Base-by-base conservation (phyloP, 495 filamentous ascomycete genomes). In the Aspergillus indologenus region DNA sequence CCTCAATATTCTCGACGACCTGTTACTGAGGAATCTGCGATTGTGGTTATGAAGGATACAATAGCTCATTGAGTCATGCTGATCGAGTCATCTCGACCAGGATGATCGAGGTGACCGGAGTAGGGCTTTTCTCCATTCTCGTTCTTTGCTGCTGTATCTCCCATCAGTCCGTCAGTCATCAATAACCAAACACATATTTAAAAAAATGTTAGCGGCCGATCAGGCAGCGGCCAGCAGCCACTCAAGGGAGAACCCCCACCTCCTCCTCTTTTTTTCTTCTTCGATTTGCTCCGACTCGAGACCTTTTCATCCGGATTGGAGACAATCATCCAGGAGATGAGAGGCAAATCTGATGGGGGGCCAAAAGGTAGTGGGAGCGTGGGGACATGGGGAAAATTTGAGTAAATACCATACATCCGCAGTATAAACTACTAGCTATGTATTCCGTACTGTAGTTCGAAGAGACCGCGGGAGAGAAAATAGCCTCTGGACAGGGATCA, bases 141-240 rank as follows among this genome's bases (percentile, higher is more conserved):
- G 34, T 40, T 40, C 12, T 14, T 40, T 7, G 5, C 12, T 15
- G 5, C 34, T 2, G 12, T 40, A 26, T 45, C 23, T n/a, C 15
- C 20, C 42, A 40, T n/a, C 26, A 21, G 21, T 43, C 34, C 5
- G 34, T 40, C 34, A 40, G 34, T 40, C 34, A 40, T 40, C 34
- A 40, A 11, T 40, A 40, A 40, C 12, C 2, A 15, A 40, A 40
- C 12, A 11, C 34, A 40, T 40, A 40, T 4, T 14, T n/a, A n/a
- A 8, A 14, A 40, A 40, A 40, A 8, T 34, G 26, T 58, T 62
- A 62, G 61, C 47, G 61, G 61, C 61, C 58, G 61, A 62, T 62
- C 61, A 62, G 61, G 61, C 61, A 62, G 55, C 52, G 56, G 54
- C 21, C 52, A 45, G 46, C 56, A 59, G 53, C 61, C 61, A 62